phyloP scores from a whole-genome alignment of 345 rosid species.

The Geranium brycei region DNA sequence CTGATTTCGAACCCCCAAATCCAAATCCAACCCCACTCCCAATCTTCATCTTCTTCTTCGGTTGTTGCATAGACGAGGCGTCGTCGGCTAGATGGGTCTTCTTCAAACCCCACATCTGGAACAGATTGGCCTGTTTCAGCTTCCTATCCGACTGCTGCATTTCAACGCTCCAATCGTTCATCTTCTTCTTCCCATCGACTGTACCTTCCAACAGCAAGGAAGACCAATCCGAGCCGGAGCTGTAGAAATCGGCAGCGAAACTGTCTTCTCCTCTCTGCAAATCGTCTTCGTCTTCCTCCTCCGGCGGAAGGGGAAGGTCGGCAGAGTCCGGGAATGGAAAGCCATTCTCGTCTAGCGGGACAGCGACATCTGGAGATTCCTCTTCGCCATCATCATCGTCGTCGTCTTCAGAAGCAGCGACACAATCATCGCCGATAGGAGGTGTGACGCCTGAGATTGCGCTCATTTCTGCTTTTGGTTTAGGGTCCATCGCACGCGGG shows the following conservation, averaged over 20 bases:
- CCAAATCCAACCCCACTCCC: not conserved
- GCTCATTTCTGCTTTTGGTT: not conserved
- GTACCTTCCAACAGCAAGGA: slow-evolving; percentile 14
- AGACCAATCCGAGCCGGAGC: slow-evolving; percentile 54
- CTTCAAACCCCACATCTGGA: slow-evolving; percentile 55
- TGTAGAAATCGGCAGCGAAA: slow-evolving; percentile 56
- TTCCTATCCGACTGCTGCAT: slow-evolving; percentile 13
- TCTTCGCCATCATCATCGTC: slow-evolving; percentile 1
- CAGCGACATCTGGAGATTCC: slow-evolving; percentile 2
- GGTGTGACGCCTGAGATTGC: not conserved
- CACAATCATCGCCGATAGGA: not conserved
- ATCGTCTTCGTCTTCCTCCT: slow-evolving; percentile 7
- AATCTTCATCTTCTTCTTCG: not conserved
- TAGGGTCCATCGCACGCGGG: not conserved
- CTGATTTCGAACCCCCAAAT: not conserved
- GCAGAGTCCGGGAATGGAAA: slow-evolving; percentile 12
- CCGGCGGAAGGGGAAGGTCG: not conserved
- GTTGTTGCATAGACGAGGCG: slow-evolving; percentile 7
- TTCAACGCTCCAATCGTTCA: not conserved
- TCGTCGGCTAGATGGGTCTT: slow-evolving; percentile 15
- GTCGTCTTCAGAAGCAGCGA: slow-evolving; percentile 1
- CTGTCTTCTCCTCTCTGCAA: slow-evolving; percentile 19
- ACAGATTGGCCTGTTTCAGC: slow-evolving; percentile 42
- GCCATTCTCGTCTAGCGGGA: slow-evolving; percentile 16
- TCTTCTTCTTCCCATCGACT: not conserved